Percentiles rank a stretch among this genome's conserved stretches.
These are phyloP conservation scores for Porcisia hertigi DNA, from an alignment of 208 protist genomes.

Conservation along the genomic window DNA sequence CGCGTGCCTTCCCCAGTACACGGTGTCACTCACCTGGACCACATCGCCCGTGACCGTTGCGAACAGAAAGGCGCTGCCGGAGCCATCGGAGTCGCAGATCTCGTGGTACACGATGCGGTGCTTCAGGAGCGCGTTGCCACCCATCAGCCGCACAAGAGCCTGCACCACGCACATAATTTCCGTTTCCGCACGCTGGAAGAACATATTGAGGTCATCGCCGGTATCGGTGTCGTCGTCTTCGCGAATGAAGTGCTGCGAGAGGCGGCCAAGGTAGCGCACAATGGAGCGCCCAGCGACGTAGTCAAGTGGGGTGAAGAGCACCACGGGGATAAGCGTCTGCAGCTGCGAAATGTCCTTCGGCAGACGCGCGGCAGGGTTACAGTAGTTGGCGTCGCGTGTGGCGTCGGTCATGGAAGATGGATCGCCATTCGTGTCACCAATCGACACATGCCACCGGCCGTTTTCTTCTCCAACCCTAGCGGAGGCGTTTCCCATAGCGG, in stretches of 20 bases:
- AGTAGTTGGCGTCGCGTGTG: constrained; percentile 26
- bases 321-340: constrained; percentile 32
- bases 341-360: constrained; percentile 44
- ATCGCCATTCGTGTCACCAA: background rate
- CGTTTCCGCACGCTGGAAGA: constrained; percentile 75
- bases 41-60: constrained; percentile 89
- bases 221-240: constrained; percentile 63
- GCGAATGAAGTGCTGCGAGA: constrained; percentile 93
- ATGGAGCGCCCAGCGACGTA: constrained; percentile 83
- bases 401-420: background rate
- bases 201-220: constrained; percentile 52
- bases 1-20: constrained; percentile 11
- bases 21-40: constrained; percentile 55
- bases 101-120: constrained; percentile 86
- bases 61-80: constrained; percentile 74
- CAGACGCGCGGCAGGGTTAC: constrained; percentile 34
- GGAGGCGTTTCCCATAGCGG: background rate
- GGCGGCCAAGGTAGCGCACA: constrained; percentile 80
- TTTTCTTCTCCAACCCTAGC: background rate
- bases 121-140: constrained; percentile 87
- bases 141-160: constrained; percentile 76
- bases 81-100: constrained; percentile 80
- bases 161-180: constrained; percentile 82
- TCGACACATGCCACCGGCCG: background rate
- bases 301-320: constrained; percentile 78